Conservation (phyloP, 1,139 yeast species). For the Scheffersomyces insectosa region DNA sequence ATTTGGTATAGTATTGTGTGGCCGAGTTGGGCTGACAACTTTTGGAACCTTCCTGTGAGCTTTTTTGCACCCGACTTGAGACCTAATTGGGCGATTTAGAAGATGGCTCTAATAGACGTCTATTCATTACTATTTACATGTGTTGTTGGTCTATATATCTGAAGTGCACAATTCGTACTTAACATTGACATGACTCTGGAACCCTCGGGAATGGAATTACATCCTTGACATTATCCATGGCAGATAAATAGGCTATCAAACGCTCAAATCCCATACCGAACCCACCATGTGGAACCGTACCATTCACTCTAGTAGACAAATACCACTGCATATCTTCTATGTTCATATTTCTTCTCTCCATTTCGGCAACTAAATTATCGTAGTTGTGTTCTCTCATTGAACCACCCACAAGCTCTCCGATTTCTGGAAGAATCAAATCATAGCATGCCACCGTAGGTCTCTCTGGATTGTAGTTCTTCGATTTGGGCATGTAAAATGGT, state of each 20-base stretch:
- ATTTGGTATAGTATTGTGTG: too few relatives aligned
- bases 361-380: constrained; percentile 46
- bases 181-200: constrained; percentile 39
- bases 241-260: constrained; percentile 68
- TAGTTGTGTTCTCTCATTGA: constrained; percentile 81
- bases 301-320: constrained; percentile 67
- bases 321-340: constrained; percentile 76
- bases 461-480: constrained; percentile 28
- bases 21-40: too few relatives aligned
- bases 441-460: constrained; percentile 80
- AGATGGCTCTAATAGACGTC: too few relatives aligned
- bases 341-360: constrained; percentile 57
- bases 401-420: constrained; percentile 98
- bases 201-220: constrained; percentile 77
- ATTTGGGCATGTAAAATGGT: constrained; percentile 86
- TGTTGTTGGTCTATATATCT: neutral
- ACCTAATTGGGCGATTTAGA: too few relatives aligned
- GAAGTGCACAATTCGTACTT: neutral
- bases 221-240: constrained; percentile 78
- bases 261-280: constrained; percentile 96
- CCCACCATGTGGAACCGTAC: constrained; percentile 93
- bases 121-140: constrained; percentile 3
- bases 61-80: too few relatives aligned
- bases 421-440: constrained; percentile 83
- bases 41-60: too few relatives aligned